Conservation (phyloP, 2,329 filamentous ascomycete genomes). For the Fusarium nanum region DNA sequence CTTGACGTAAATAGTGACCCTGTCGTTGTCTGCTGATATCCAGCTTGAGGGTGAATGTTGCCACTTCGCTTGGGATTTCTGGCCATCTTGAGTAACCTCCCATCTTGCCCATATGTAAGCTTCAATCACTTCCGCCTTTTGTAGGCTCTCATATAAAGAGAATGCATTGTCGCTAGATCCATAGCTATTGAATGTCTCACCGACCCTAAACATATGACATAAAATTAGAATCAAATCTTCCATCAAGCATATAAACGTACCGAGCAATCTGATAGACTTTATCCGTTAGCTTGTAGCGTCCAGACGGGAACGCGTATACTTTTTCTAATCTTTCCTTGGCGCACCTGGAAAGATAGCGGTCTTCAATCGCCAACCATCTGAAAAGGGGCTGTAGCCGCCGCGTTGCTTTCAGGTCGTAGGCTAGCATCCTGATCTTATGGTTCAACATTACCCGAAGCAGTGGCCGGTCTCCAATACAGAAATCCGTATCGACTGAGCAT, state of each 20-base stretch:
- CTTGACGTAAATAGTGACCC: constrained; percentile 17
- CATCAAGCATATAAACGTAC: not conserved
- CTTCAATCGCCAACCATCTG: constrained; percentile 15
- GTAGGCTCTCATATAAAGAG: constrained; percentile 14
- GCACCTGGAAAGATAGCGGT: constrained; percentile 20
- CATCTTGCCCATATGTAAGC: constrained; percentile 3
- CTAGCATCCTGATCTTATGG: too few species aligned
- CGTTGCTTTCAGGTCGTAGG: constrained; percentile 6
- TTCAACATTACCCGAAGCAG: too few species aligned
- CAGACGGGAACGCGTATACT: too few species aligned
- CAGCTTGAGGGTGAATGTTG: not conserved
- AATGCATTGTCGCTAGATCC: constrained; percentile 1
- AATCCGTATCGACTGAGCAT: not conserved
- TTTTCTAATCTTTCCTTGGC: not conserved
- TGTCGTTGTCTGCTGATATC: not conserved
- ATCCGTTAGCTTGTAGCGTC: too few species aligned
- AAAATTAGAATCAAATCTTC: not conserved
- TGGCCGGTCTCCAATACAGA: constrained; percentile 29
- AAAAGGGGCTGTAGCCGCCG: constrained; percentile 11
- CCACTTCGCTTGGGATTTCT: not conserved
- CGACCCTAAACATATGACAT: too few species aligned
- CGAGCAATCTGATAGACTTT: constrained; percentile 26
- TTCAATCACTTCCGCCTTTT: constrained; percentile 8
- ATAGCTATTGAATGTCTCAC: constrained; percentile 18
- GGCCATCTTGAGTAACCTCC: constrained; percentile 8